Evolutionary conservation across 2,329 filamentous ascomycete species (phyloP).

Genomic region (Penicillium paneum): DNA sequence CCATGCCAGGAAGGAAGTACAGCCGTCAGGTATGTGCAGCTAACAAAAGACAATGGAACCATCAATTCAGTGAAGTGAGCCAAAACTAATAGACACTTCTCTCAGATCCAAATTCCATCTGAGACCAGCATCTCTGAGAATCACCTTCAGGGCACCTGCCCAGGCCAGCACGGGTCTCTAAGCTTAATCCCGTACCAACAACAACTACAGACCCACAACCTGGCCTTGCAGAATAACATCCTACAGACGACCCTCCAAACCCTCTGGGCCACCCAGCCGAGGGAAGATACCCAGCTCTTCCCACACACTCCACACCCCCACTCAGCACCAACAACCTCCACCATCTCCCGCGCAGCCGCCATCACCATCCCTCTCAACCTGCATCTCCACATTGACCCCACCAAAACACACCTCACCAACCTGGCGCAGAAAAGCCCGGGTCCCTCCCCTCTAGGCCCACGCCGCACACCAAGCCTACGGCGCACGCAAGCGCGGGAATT

Average conservation of each 20-base stretch:
- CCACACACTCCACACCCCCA: background rate
- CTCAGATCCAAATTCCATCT: slow-evolving; percentile 16
- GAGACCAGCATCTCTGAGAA: slow-evolving; percentile 2
- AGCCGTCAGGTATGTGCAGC: slow-evolving; percentile 13
- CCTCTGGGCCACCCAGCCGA: background rate
- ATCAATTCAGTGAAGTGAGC: background rate
- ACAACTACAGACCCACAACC: background rate
- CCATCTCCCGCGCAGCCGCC: background rate
- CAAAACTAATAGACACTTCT: background rate
- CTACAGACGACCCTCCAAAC: slow-evolving; percentile 6
- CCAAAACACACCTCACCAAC: background rate
- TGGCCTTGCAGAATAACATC: slow-evolving; percentile 5
- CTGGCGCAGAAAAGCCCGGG: background rate
- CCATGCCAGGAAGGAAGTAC: slow-evolving; percentile 45
- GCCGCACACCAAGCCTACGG: background rate
- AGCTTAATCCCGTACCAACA: slow-evolving; percentile 13
- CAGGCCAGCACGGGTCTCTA: slow-evolving; percentile 7
- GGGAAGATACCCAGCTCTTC: background rate
- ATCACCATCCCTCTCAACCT: background rate
- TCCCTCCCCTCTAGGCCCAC: background rate
- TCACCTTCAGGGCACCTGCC: slow-evolving; percentile 4
- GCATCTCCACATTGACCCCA: background rate
- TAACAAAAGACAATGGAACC: background rate
- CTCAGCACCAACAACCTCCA: background rate
- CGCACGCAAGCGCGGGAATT: background rate